Percentiles rank a stretch among this genome's conserved stretches.
phyloP scores from a whole-genome alignment of 1,284 basidiomycete species.

The Pseudozyma thailandica region DNA sequence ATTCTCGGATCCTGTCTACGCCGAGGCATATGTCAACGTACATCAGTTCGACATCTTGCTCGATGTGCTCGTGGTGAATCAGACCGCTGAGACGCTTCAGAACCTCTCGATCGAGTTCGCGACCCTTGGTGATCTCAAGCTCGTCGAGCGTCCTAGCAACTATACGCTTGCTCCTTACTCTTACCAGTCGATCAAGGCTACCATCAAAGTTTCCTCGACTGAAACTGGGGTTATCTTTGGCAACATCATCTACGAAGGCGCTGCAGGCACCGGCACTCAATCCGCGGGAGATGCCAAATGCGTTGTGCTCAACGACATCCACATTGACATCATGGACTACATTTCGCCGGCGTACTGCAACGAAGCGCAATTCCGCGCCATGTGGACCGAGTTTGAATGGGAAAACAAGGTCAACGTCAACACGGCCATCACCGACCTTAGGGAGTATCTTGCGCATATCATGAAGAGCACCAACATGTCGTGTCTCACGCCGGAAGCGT shows the following conservation, averaged over 20 bases:
- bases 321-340: constrained; percentile 99
- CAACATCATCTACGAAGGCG: constrained; percentile 89
- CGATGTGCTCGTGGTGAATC: constrained; percentile 97
- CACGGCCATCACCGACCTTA: constrained; percentile 81
- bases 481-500: constrained; percentile 91
- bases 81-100: constrained; percentile 91
- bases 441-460: constrained; percentile 85
- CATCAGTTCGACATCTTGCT: constrained; percentile 94
- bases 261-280: constrained; percentile 55
- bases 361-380: constrained; percentile 83
- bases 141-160: constrained; percentile 91
- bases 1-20: constrained; percentile 98
- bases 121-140: constrained; percentile 94
- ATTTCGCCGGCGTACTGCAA: constrained; percentile 97
- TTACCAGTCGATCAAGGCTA: constrained; percentile 98
- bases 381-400: constrained; percentile 99
- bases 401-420: constrained; percentile 96
- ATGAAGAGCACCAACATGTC: constrained; percentile 91
- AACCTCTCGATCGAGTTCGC: constrained; percentile 98
- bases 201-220: constrained; percentile 86
- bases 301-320: constrained; percentile 93
- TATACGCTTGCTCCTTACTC: constrained; percentile 94
- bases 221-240: constrained; percentile 99
- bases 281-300: constrained; percentile 73
- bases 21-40: constrained; percentile 97